These are phyloP conservation scores for Leccinum huronense DNA, from an alignment of 1,284 basidiomycete genomes.

Conservation along the genomic window DNA sequence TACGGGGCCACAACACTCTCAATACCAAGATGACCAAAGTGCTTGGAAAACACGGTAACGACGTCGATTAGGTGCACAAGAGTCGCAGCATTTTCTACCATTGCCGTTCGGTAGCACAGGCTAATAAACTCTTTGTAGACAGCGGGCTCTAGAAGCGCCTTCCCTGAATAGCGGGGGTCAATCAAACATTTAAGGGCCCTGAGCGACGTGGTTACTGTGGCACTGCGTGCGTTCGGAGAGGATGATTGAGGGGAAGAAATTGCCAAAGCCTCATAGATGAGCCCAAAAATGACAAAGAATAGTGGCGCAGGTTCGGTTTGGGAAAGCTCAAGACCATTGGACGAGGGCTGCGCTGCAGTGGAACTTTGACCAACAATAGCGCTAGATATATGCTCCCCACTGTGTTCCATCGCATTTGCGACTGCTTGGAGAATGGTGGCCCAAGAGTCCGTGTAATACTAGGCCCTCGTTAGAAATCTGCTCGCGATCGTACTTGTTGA, in stretches of 20 bases:
- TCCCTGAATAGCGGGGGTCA: constrained; percentile 76
- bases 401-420: constrained; percentile 72
- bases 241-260: constrained; percentile 61
- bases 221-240: constrained; percentile 40
- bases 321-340: constrained; percentile 26
- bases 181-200: constrained; percentile 80
- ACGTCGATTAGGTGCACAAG: constrained; percentile 78
- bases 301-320: constrained; percentile 74
- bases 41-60: constrained; percentile 59
- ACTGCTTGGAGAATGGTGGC: constrained; percentile 85
- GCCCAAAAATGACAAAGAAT: constrained; percentile 90
- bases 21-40: constrained; percentile 46
- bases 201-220: constrained; percentile 70
- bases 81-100: constrained; percentile 77
- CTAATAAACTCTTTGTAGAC: constrained; percentile 91
- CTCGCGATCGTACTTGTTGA: neutral
- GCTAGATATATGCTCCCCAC: constrained; percentile 67
- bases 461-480: constrained; percentile 11
- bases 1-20: constrained; percentile 23
- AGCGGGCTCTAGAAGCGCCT: constrained; percentile 73
- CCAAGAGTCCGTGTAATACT: constrained; percentile 91
- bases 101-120: constrained; percentile 85
- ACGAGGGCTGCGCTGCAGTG: constrained; percentile 21
- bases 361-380: constrained; percentile 76
- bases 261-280: constrained; percentile 88